phyloP scores from a whole-genome alignment of 108 stramenopile genomes.

The Bacterosira constricta region DNA sequence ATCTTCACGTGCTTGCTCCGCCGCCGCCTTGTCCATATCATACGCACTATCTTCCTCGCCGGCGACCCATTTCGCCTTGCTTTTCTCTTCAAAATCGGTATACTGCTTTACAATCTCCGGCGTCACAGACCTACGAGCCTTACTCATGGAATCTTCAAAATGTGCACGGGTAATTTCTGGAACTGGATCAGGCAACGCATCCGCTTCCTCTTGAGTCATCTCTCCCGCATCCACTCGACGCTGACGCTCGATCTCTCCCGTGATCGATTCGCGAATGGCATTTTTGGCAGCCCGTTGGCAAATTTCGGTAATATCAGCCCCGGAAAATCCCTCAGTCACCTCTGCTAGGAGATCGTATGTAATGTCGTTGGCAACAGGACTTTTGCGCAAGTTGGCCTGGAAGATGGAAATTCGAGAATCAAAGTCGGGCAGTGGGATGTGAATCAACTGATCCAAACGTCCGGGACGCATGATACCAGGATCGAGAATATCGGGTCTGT shows the following conservation, averaged over 20 bases:
- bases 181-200: constrained; percentile 83
- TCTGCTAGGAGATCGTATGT: constrained; percentile 85
- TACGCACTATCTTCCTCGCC: constrained; percentile 64
- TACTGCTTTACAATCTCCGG: constrained; percentile 88
- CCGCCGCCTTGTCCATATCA: constrained; percentile 84
- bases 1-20: constrained; percentile 80
- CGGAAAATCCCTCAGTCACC: constrained; percentile 91
- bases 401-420: constrained; percentile 92
- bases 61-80: constrained; percentile 82
- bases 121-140: constrained; percentile 85
- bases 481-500: constrained; percentile 93
- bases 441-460: constrained; percentile 94
- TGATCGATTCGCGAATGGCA: constrained; percentile 94
- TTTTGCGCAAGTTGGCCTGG: constrained; percentile 94
- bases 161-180: constrained; percentile 77
- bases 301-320: constrained; percentile 96
- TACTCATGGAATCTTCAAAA: constrained; percentile 90
- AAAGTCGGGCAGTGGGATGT: constrained; percentile 91
- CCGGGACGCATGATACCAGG: constrained; percentile 95
- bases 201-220: constrained; percentile 82
- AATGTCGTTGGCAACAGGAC: constrained; percentile 83
- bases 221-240: constrained; percentile 87
- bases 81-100: constrained; percentile 84
- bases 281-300: constrained; percentile 91
- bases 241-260: constrained; percentile 83